Evolutionary conservation across 2,329 filamentous ascomycete genomes (phyloP), one percentile per base, ranked within the genome.

Genomic region (Verticillium longisporum): DNA sequence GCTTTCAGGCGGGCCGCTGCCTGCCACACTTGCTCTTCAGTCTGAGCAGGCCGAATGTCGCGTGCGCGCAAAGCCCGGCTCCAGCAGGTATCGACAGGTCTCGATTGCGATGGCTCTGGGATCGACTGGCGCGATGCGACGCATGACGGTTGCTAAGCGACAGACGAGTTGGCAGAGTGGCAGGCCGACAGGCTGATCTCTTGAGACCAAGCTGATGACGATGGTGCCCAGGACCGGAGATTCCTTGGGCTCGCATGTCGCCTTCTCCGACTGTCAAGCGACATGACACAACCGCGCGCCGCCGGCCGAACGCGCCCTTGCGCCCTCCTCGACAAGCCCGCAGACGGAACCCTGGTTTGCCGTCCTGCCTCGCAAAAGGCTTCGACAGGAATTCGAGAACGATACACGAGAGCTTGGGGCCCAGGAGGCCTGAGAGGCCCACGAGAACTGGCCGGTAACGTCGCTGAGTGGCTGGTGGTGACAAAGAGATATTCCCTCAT

Each of bases 391-490:
- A 50, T 50, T 50, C 45, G 45, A 50, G 45, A 50, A 50, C 45
- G 45, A 50, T 50, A 18, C 45, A 50, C 18, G 45, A n/a, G 45
- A 50, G 45, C 45, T 21, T 50, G 45, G 9, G 45, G n/a, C 45
- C 21, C 45, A 21, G 6, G 45, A 50, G 45, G 45, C 45, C 45
- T 18, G 21, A 18, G 45, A 50, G 45, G 45, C 45, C 45, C 45
- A 61, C 61, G 54, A 62, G 56, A 59, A 61, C 62, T 61, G 37
- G 62, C 61, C 61, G 62, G 59, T 62, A 61, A 62, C 61, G 31
- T 64, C 61, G 62, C 61, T 64, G 62, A 64, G 62, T 64, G 62
- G 62, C 62, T 55, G 59, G 62, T 59, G 62, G 62, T 64, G 62
- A 64, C 62, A 64, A 61, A 64, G 37, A 61, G 61, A 59, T 61